Conservation (phyloP, 495 filamentous ascomycete species). For the Penicillium atrosanguineum region DNA sequence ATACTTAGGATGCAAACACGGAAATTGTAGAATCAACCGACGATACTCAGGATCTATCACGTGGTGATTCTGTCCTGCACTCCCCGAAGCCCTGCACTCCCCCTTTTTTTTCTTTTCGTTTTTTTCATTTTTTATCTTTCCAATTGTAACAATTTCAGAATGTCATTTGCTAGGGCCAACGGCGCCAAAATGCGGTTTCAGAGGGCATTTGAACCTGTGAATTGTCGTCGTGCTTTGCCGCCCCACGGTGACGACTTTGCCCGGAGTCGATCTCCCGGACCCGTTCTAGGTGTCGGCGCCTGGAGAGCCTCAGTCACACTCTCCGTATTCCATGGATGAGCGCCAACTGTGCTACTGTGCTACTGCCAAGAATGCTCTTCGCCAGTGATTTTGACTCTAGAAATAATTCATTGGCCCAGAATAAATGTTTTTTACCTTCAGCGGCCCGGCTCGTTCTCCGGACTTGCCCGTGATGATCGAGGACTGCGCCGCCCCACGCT, state of each 20-base stretch:
- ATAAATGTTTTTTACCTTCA: constrained; percentile 1
- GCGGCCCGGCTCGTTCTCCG: neutral
- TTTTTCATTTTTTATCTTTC: no score
- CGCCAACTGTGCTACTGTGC: constrained; percentile 15
- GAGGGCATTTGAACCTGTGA: constrained; percentile 14
- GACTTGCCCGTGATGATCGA: neutral
- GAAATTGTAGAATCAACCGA: no score
- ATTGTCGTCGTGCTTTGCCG: constrained; percentile 36
- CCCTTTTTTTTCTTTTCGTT: neutral
- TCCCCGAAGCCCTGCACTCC: neutral
- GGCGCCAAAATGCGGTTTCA: constrained; percentile 25
- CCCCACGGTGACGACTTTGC: constrained; percentile 9
- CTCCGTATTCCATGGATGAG: neutral
- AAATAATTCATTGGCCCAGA: constrained; percentile 13
- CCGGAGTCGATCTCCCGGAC: constrained; percentile 17
- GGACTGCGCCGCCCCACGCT: neutral
- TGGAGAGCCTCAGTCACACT: constrained; percentile 11
- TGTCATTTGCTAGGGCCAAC: constrained; percentile 23
- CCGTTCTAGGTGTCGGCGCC: neutral
- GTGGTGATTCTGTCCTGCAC: constrained; percentile 12
- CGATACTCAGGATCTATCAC: constrained; percentile 12
- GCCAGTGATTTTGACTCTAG: constrained; percentile 10
- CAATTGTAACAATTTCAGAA: neutral
- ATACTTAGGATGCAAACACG: no score
- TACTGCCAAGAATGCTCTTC: constrained; percentile 4